These are phyloP conservation scores for Infundibulicybe gibba DNA, from an alignment of 768 basidiomycete species.

Conservation along the genomic window DNA sequence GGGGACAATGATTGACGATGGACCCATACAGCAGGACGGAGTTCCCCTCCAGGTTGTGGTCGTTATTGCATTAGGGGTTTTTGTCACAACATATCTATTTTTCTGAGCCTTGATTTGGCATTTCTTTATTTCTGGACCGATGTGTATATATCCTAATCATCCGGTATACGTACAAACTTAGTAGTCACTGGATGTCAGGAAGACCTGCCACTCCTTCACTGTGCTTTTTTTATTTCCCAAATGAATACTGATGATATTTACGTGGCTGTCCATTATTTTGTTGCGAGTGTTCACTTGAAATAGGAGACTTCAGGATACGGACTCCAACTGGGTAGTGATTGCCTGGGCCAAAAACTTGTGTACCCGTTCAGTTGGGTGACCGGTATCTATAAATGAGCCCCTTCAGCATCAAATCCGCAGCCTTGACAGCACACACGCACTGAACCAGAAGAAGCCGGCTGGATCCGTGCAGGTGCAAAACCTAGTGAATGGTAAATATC, in stretches of 20 bases:
- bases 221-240: not conserved
- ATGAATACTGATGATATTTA: not conserved
- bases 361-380: constrained; percentile 47
- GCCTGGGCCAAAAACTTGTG: constrained; percentile 42
- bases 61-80: constrained; percentile 86
- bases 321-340: constrained; percentile 30
- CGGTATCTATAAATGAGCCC: constrained; percentile 29
- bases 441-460: constrained; percentile 47
- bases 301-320: not conserved
- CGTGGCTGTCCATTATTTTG: constrained; percentile 2
- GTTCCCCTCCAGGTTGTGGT: constrained; percentile 93
- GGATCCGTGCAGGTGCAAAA: constrained; percentile 47
- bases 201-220: not conserved
- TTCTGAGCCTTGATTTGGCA: constrained; percentile 50
- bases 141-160: not conserved
- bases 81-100: constrained; percentile 96
- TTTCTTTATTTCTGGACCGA: not conserved
- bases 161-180: constrained; percentile 3
- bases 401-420: not conserved
- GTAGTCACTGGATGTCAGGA: constrained; percentile 7
- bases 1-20: constrained; percentile 55
- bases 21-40: constrained; percentile 68
- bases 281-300: not conserved
- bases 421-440: constrained; percentile 25
- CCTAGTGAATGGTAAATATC: constrained; percentile 16